phyloP scores from a whole-genome alignment of 805 yeast genomes.

The Priceomyces castillae region DNA sequence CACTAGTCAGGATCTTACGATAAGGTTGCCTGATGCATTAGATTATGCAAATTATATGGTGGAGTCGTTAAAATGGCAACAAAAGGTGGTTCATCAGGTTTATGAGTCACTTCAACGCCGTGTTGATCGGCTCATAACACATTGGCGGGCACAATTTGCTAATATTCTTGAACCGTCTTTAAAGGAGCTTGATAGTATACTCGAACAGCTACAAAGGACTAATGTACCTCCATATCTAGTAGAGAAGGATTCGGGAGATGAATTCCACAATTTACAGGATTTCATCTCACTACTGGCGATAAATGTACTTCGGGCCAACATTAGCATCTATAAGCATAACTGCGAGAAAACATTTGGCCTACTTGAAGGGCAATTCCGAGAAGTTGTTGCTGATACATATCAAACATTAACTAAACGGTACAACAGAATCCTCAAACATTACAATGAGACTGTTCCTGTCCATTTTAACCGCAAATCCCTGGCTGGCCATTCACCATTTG shows the following conservation, averaged over 20 bases:
- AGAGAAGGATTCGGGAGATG: not conserved
- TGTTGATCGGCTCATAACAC: conserved; percentile 4
- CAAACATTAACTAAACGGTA: conserved; percentile 13
- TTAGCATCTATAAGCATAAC: conserved; percentile 26
- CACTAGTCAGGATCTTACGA: conserved; percentile 21
- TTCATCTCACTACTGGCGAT: conserved; percentile 37
- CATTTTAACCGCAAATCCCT: conserved; percentile 14
- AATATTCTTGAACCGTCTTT: conserved; percentile 23
- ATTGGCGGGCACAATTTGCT: conserved; percentile 9
- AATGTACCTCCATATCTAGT: conserved; percentile 26
- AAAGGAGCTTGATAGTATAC: conserved; percentile 21
- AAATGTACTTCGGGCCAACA: conserved; percentile 21
- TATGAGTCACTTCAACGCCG: conserved; percentile 15
- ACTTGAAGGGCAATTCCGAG: conserved; percentile 15
- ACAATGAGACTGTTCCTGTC: conserved; percentile 19
- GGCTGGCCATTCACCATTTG: conserved; percentile 8
- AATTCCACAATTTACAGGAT: conserved; percentile 18
- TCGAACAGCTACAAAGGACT: conserved; percentile 22
- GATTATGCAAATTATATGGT: conserved; percentile 13
- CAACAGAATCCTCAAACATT: conserved; percentile 13
- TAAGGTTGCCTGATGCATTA: conserved; percentile 22
- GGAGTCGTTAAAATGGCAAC: conserved; percentile 16
- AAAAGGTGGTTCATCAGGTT: conserved; percentile 12
- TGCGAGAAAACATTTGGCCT: conserved; percentile 17
- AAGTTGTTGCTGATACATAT: conserved; percentile 16